Base-by-base conservation (phyloP, 2,329 filamentous ascomycete genomes). In the Colletotrichum paranaense region DNA sequence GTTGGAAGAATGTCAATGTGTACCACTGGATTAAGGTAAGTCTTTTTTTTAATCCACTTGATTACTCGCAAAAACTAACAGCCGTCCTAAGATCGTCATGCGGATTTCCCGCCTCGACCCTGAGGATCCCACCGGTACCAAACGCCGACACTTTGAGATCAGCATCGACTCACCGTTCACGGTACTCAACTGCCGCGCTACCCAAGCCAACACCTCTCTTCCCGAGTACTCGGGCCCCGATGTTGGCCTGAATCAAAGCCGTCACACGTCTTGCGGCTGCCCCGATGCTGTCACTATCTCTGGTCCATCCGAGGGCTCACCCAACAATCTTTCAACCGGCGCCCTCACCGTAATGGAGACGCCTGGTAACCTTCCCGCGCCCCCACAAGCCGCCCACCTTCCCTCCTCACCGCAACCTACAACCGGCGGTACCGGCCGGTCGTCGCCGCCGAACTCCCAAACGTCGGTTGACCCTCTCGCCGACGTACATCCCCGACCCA, bases 111-210 rank as follows among this genome's bases (percentile, higher is more conserved):
- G 94, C 77, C 86, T 93, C 16, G 95, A 98, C 77, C 89, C 92
- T 52, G 91, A 92, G 12, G 94, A 97, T 78, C 92, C 95, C 0
- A 87, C 86, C 1, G 88, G 88, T 46, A 88, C 86, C 75, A 95
- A 95, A 79, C 91, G 95, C 75, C 90, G 95, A 42, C 95, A 98
- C 80, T 98, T 97, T 77, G 95, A 98, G 82, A 98, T 98, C 78
- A 97, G 95, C 76, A 98, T 98, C 77, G 95, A 98, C 83, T 98
- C 95, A 1, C 95, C 95, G 1, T 96, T 98, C 80, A 96, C 96
- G 74, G 94, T 98, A 58, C 92, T 98, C 60, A 96, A 95, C 75
- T 98, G 95, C 84, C 94, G 94, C 75, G 95, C 95, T n/a, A 97
- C 95, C 0, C 94, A 97, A 80, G 93, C 94, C 62, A 98, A 98